Evolutionary conservation across 106 monocot species (phyloP).

Genomic region (Dioscorea dumetorum): DNA sequence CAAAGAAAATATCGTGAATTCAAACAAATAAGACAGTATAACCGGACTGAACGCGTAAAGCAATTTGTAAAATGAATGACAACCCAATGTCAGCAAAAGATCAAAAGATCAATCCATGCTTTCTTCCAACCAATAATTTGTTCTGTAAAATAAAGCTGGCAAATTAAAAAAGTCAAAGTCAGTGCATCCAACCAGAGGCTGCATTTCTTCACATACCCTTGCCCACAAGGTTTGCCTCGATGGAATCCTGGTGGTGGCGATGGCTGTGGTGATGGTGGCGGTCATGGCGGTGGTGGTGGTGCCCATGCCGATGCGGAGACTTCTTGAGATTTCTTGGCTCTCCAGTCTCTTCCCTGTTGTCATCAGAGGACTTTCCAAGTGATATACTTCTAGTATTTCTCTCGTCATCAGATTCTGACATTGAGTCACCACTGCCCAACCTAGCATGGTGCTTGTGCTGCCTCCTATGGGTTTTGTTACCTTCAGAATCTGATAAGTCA

Average conservation of each 20-base stretch:
- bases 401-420: slow-evolving; percentile 24
- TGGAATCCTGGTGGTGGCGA: not conserved
- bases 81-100: too few relatives aligned
- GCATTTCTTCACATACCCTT: not conserved
- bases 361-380: slow-evolving; percentile 23
- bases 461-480: slow-evolving; percentile 8
- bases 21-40: too few relatives aligned
- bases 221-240: slow-evolving; percentile 9
- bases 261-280: slow-evolving; percentile 3
- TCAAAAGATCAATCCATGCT: too few relatives aligned
- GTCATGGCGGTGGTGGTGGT: slow-evolving; percentile 11
- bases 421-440: slow-evolving; percentile 13
- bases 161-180: too few relatives aligned
- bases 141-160: too few relatives aligned
- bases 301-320: slow-evolving; percentile 15
- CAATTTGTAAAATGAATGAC: too few relatives aligned
- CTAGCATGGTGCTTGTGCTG: slow-evolving; percentile 14
- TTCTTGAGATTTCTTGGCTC: slow-evolving; percentile 11
- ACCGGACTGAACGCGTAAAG: too few relatives aligned
- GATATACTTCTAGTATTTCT: slow-evolving; percentile 1
- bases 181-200: too few relatives aligned
- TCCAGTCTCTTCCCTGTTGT: slow-evolving; percentile 3
- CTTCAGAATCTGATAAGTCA: slow-evolving; percentile 17
- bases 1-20: too few relatives aligned
- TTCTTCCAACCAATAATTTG: too few relatives aligned